Percentiles rank a stretch among this genome's conserved stretches.
These are phyloP conservation scores for Aspergillus steynii DNA, from an alignment of 495 filamentous ascomycete species.

Conservation along the genomic window DNA sequence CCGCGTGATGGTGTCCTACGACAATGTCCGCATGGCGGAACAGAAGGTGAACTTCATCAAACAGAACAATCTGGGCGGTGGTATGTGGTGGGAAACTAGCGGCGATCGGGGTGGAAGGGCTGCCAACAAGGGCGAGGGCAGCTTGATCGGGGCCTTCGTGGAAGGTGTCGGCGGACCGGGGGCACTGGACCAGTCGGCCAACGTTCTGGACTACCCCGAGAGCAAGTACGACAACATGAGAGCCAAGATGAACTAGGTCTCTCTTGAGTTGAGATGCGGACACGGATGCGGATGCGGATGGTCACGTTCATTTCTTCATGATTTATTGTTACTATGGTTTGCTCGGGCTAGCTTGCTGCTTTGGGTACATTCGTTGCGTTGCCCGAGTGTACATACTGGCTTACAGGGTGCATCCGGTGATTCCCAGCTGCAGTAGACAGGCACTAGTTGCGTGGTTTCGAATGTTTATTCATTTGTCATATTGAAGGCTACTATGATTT, in stretches of 20 bases:
- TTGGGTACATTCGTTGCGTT: background rate
- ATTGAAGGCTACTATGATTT: conserved; percentile 19
- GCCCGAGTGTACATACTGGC: background rate
- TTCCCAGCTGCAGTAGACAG: background rate
- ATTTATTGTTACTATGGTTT: background rate
- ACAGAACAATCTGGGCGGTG: conserved; percentile 68
- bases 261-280: background rate
- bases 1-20: conserved; percentile 74
- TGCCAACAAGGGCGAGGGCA: conserved; percentile 48
- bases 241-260: conserved; percentile 38
- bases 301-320: background rate
- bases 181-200: conserved; percentile 59
- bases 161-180: conserved; percentile 47
- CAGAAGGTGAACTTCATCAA: conserved; percentile 69
- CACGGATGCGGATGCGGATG: too few relatives aligned
- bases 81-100: conserved; percentile 94
- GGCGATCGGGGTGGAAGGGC: conserved; percentile 62
- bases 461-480: conserved; percentile 20
- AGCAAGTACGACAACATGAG: conserved; percentile 81
- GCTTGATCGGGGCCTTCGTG: conserved; percentile 63
- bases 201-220: conserved; percentile 69
- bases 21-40: conserved; percentile 59
- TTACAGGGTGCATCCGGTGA: background rate
- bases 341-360: background rate
- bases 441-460: conserved; percentile 4